Percentiles rank a stretch among this genome's conserved stretches.
Conservation (phyloP, 352 stramenopile genomes). For the Phytophthora palmivora region DNA sequence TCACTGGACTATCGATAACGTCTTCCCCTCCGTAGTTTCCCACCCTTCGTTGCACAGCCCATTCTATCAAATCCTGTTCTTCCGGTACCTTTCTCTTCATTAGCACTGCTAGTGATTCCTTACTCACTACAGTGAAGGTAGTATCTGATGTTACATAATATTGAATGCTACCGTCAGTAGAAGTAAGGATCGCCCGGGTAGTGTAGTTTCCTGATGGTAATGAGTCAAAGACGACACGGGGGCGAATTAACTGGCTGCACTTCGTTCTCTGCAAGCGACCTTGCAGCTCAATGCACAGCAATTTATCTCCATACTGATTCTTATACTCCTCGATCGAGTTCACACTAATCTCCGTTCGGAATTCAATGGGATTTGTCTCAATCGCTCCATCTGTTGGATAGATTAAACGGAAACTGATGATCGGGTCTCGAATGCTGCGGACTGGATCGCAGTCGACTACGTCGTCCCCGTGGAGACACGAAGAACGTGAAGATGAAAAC, state of each 20-base stretch:
- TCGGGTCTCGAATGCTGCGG: neutral
- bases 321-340: conserved; percentile 15
- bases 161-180: neutral
- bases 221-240: conserved; percentile 14
- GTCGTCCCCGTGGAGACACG: too few species aligned
- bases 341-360: conserved; percentile 13
- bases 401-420: conserved; percentile 19
- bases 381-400: conserved; percentile 17
- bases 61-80: conserved; percentile 17
- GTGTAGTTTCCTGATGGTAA: conserved; percentile 22
- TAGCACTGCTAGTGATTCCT: conserved; percentile 3
- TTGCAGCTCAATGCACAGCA: conserved; percentile 30
- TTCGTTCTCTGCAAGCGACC: neutral
- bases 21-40: neutral
- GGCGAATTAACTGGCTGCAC: conserved; percentile 10
- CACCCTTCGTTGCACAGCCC: conserved; percentile 4
- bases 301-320: conserved; percentile 7
- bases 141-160: conserved; percentile 13
- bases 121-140: conserved; percentile 14
- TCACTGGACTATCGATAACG: neutral
- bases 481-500: neutral
- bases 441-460: too few species aligned
- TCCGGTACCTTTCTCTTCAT: neutral
- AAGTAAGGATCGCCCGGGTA: conserved; percentile 15
- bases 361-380: conserved; percentile 11